A percentile compares a stretch with the other conserved stretches of the same genome.
phyloP scores from a whole-genome alignment of 2,329 filamentous ascomycete species.

The Camptophora hylomeconis region DNA sequence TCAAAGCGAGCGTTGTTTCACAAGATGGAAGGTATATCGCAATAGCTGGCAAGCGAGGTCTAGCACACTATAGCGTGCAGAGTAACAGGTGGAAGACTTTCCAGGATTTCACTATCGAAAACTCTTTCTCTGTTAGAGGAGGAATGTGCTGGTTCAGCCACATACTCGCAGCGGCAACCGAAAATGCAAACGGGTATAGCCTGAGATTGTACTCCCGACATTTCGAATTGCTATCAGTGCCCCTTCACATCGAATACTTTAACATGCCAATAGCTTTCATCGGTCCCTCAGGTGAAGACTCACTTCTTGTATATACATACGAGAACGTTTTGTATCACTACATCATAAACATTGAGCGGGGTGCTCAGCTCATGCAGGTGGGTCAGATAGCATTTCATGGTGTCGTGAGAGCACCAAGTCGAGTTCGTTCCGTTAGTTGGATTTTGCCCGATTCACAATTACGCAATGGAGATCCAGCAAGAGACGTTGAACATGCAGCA shows the following conservation, averaged over 20 bases:
- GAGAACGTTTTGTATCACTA: conserved; percentile 95
- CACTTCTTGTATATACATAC: conserved; percentile 88
- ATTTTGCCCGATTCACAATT: conserved; percentile 84
- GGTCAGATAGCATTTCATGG: conserved; percentile 96
- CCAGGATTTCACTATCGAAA: conserved; percentile 64
- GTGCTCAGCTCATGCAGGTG: conserved; percentile 74
- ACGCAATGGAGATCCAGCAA: conserved; percentile 80
- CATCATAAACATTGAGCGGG: conserved; percentile 62
- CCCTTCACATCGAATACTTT: conserved; percentile 64
- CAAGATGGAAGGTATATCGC: conserved; percentile 88
- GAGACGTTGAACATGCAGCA: conserved; percentile 85
- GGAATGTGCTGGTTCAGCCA: conserved; percentile 99
- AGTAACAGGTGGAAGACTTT: conserved; percentile 96
- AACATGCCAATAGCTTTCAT: conserved; percentile 81
- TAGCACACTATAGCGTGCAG: conserved; percentile 90
- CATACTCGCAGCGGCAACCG: conserved; percentile 84
- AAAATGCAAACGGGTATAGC: conserved; percentile 69
- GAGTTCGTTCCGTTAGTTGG: conserved; percentile 91
- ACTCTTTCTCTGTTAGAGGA: conserved; percentile 81
- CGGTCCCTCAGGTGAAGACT: conserved; percentile 82
- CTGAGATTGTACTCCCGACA: conserved; percentile 90
- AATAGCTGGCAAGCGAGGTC: conserved; percentile 80
- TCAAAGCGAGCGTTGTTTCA: conserved; percentile 75
- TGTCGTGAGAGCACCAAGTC: conserved; percentile 82
- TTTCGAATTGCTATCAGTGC: conserved; percentile 57